Evolutionary conservation across 2,329 filamentous ascomycete genomes (phyloP).

Genomic region (Aspergillus sojae): DNA sequence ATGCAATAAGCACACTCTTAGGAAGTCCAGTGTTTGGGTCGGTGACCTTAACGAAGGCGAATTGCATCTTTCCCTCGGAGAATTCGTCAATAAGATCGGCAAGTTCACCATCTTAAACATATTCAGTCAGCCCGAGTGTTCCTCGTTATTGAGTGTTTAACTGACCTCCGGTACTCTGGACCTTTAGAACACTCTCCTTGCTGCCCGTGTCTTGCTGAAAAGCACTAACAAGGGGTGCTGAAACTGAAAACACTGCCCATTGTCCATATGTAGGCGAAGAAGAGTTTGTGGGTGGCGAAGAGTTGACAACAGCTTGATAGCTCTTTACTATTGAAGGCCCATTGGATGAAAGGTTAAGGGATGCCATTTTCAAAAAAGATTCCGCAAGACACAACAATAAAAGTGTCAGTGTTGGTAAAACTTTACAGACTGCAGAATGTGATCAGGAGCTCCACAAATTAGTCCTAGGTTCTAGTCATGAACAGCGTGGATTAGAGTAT

Average conservation of each 20-base stretch:
- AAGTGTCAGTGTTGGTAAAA: no score
- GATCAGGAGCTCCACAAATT: not conserved
- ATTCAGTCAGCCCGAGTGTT: conserved; percentile 22
- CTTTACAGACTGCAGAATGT: not conserved
- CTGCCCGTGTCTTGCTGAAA: conserved; percentile 79
- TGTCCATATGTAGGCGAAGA: conserved; percentile 80
- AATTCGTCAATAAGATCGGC: conserved; percentile 91
- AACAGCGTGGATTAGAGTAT: not conserved
- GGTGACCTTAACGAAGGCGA: conserved; percentile 94
- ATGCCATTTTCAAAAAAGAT: conserved; percentile 62
- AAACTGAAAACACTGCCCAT: conserved; percentile 93
- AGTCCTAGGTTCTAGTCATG: not conserved
- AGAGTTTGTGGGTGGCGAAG: conserved; percentile 56
- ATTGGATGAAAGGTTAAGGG: conserved; percentile 77
- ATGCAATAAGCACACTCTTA: conserved; percentile 91
- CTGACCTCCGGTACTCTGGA: conserved; percentile 84
- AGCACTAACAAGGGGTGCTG: conserved; percentile 86
- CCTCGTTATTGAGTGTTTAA: conserved; percentile 2
- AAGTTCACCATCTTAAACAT: conserved; percentile 77
- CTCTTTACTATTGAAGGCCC: conserved; percentile 78
- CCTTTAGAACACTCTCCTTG: conserved; percentile 95
- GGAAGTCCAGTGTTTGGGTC: conserved; percentile 88
- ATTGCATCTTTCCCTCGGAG: conserved; percentile 94
- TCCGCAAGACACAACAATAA: not conserved
- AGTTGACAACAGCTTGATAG: conserved; percentile 69